These are phyloP conservation scores for Dactylonectria estremocensis DNA, from an alignment of 2,329 filamentous ascomycete genomes.

Conservation along the genomic window DNA sequence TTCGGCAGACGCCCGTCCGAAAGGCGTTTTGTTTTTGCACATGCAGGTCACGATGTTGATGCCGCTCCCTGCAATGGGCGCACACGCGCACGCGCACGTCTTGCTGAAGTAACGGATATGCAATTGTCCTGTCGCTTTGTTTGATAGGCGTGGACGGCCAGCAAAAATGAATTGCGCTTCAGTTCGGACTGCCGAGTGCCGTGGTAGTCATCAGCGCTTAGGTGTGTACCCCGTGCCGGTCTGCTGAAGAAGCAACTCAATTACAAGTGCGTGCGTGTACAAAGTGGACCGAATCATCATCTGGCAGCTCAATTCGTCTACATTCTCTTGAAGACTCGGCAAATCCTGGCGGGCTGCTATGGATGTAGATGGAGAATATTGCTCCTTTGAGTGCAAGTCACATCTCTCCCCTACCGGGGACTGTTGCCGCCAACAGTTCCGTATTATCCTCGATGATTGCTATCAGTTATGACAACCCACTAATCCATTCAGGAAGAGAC, in stretches of 20 bases:
- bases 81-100: too few relatives aligned
- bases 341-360: conserved; percentile 22
- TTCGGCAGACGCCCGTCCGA: too few relatives aligned
- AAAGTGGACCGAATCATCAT: conserved; percentile 18
- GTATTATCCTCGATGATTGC: not conserved
- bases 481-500: not conserved
- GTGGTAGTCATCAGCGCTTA: conserved; percentile 5
- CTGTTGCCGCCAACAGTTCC: not conserved
- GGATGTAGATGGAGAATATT: not conserved
- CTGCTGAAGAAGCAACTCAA: conserved; percentile 15
- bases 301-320: conserved; percentile 16
- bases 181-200: conserved; percentile 12
- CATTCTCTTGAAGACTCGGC: conserved; percentile 26
- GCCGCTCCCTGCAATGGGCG: too few relatives aligned
- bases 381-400: not conserved
- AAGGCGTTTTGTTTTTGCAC: too few relatives aligned
- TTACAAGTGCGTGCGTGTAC: conserved; percentile 10
- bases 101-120: too few relatives aligned
- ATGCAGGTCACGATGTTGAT: too few relatives aligned
- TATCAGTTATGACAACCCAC: not conserved
- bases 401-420: conserved; percentile 5
- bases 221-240: conserved; percentile 18
- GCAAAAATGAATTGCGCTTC: not conserved
- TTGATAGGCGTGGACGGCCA: not conserved
- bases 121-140: too few relatives aligned